Evolutionary conservation across 441 rosid genomes (phyloP), one percentile per base, ranked within the genome.

Genomic region (Mallotus repandus): DNA sequence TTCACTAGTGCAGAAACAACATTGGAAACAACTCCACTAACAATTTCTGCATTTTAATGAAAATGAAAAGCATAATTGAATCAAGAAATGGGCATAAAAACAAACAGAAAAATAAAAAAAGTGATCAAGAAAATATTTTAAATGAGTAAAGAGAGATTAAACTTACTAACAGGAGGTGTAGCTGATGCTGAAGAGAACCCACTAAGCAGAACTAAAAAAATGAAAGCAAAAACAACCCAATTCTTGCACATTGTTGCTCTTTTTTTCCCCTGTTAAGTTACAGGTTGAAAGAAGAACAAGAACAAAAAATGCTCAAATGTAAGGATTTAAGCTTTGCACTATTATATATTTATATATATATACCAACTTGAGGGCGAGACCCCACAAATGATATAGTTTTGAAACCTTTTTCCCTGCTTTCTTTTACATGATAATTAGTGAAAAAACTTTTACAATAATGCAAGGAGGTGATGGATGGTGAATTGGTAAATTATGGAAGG

Each of bases 161-260:
- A 83, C 94, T 85, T 68, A 89, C 97, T 86, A 69, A 83, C 89
- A 80, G 97, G 97, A 75, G 94, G 86, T 65, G 88, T 77, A 63
- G 97, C 91, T 57, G 89, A 87, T 81, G 85, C 94, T 57, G 97
- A 82, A 56, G 97, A 87, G 70, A 86, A 77, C 60, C 90, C 89
- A 80, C 74, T 71, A 56, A 82, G 75, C 59, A 90, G 82, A 82
- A 88, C 29, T 72, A 78, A 54, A 43, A 80, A 75, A 63, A 87
- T 74, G 71, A 94, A 78, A 78, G 82, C 66, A 68, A 78, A 69
- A 78, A 70, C 84, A 38, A 71, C 55, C 83, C 85, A 80, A 56
- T 76, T 86, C 70, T 77, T 86, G 60, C 66, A 59, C 90, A 87
- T 87, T 81, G 79, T 64, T 72, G 56, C 7, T 45, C 45, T 16